Conservation (phyloP, 2,329 filamentous ascomycete genomes). For the Grosmannia clavigera region DNA sequence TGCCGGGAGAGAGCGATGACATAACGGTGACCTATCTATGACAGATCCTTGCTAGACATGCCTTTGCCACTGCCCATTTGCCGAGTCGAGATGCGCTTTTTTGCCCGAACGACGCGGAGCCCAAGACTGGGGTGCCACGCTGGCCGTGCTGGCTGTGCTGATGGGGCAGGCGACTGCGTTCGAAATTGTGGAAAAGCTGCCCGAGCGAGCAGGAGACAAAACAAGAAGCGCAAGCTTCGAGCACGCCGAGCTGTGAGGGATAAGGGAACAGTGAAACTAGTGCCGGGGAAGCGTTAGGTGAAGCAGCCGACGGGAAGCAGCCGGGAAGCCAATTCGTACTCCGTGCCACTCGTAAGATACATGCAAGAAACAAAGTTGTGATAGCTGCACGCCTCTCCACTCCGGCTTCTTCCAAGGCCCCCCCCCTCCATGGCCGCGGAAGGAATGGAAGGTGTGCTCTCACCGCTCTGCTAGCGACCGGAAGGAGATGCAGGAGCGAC, state of each 20-base stretch:
- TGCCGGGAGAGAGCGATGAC: slow-evolving; percentile 1
- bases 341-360: not conserved
- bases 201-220: not conserved
- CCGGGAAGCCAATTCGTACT: not conserved
- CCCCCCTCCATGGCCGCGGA: not conserved
- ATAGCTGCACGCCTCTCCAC: slow-evolving; percentile 5
- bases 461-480: slow-evolving; percentile 7
- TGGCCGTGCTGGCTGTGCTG: not conserved
- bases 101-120: not conserved
- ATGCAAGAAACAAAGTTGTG: not conserved
- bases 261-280: not conserved
- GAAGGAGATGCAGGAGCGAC: not conserved
- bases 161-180: not conserved
- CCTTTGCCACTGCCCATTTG: not conserved
- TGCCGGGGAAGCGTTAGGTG: slow-evolving; percentile 4
- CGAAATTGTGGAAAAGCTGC: too few relatives aligned
- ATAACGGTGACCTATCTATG: not conserved
- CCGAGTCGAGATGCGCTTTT: not conserved
- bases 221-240: not conserved
- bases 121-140: not conserved
- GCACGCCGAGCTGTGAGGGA: not conserved
- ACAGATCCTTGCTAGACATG: slow-evolving; percentile 4
- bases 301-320: slow-evolving; percentile 7
- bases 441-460: not conserved
- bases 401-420: not conserved